Evolutionary conservation across 345 rosid species (phyloP), one percentile per base, ranked within the genome.

Genomic region (Corymbia maculata): DNA sequence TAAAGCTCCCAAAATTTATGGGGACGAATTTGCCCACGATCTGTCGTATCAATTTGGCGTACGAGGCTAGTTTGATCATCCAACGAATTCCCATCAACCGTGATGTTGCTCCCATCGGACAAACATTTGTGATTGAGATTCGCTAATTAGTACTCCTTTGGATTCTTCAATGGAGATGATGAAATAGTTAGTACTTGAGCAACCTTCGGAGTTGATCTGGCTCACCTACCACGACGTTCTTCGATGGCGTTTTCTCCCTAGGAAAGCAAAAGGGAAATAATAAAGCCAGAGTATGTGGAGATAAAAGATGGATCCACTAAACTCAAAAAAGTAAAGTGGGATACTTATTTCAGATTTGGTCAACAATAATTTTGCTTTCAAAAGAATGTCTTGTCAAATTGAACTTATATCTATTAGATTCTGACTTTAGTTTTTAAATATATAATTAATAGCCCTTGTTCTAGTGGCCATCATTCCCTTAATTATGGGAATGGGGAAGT

Each of bases 1-100:
- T 36, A 36, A 36, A 36, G 42, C 42, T 36, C 42, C 42, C 42
- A 36, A 36, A 36, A 36, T 36, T 36, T 36, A 36, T 36, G 42
- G 13, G 13, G 61, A 55, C 3, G 6, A 55, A 28, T 55, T 5
- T 55, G 6, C 61, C 24, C 0, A 2, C 0, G 0, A 28, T 12
- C 24, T 55, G 61, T 55, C 28, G 24, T 9, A 55, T 55, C 28
- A 1, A 22, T 55, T 22, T 22, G 13, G 28, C 28, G 28, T 11
- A 5, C 12, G 3, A 9, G 61, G 13, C 13, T 21, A 22, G 61
- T 55, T 55, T 55, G 61, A 55, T 55, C 61, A 55, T 55, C 28
- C 28, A 0, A 2, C 0, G 5, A 55, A 9, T 55, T 55, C 61
- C 3, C 61, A 22, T 11, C 61, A 55, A 55, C 28, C 5, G 61